phyloP scores from a whole-genome alignment of 805 yeast species.

The Pichia kluyveri region DNA sequence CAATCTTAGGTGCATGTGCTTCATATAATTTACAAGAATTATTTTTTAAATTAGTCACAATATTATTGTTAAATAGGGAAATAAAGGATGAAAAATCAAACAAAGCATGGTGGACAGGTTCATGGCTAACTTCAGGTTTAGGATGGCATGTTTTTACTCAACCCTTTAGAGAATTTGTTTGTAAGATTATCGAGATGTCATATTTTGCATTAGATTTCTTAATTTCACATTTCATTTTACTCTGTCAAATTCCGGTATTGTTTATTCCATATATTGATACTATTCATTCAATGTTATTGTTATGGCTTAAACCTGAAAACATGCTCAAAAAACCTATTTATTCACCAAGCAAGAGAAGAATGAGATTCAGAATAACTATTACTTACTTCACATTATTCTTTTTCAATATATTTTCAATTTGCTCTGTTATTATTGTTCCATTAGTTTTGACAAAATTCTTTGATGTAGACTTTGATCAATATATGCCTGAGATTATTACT shows the following conservation, averaged over 20 bases:
- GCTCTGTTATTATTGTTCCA: conserved; percentile 32
- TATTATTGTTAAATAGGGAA: conserved; percentile 52
- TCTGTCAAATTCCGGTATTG: conserved; percentile 51
- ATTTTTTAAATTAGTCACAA: conserved; percentile 43
- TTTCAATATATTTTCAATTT: conserved; percentile 21
- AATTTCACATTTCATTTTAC: conserved; percentile 49
- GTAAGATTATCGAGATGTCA: conserved; percentile 60
- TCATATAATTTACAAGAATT: conserved; percentile 47
- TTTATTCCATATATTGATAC: conserved; percentile 56
- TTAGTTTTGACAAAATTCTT: conserved; percentile 26
- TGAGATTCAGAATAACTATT: conserved; percentile 27
- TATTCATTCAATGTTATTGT: conserved; percentile 56
- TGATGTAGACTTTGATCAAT: conserved; percentile 31
- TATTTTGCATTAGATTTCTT: conserved; percentile 57
- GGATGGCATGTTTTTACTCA: conserved; percentile 56
- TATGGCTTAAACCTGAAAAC: conserved; percentile 47
- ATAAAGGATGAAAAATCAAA: conserved; percentile 50
- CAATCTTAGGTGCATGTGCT: conserved; percentile 54
- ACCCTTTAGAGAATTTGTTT: conserved; percentile 54
- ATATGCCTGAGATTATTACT: conserved; percentile 30
- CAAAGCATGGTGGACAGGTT: conserved; percentile 74
- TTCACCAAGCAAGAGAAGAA: conserved; percentile 31
- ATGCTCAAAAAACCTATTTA: conserved; percentile 41
- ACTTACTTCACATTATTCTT: conserved; percentile 31
- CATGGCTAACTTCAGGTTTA: conserved; percentile 53